Conservation (phyloP, 495 filamentous ascomycete genomes). For the Bacidia rubella region DNA sequence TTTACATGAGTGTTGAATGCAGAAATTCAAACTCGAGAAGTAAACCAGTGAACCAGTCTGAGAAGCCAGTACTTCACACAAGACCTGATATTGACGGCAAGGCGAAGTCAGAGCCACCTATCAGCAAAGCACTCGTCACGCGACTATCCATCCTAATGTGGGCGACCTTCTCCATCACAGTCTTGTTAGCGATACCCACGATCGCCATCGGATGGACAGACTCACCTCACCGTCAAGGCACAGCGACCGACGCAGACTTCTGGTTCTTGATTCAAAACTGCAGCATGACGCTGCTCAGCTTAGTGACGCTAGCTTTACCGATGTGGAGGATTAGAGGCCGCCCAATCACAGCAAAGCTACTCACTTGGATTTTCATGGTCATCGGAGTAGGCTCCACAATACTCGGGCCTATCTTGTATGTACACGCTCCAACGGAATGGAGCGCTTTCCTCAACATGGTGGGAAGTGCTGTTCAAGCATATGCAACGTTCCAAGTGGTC, state of each 20-base stretch:
- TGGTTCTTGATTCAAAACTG: slow-evolving; percentile 8
- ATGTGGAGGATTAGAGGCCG: not conserved
- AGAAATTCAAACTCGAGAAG: too few relatives aligned
- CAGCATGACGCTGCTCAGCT: not conserved
- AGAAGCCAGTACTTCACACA: too few relatives aligned
- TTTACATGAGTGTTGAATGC: too few relatives aligned
- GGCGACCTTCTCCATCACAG: not conserved
- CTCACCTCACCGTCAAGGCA: slow-evolving; percentile 3
- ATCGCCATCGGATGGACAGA: slow-evolving; percentile 5
- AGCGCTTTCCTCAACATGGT: slow-evolving; percentile 4
- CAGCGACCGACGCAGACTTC: slow-evolving; percentile 7
- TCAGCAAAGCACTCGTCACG: not conserved
- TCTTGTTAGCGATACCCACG: slow-evolving; percentile 1
- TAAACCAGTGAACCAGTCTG: too few relatives aligned
- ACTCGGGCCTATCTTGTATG: not conserved
- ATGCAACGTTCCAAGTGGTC: slow-evolving; percentile 5
- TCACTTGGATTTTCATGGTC: not conserved
- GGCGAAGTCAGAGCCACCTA: too few relatives aligned
- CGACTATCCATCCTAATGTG: not conserved
- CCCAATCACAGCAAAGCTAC: not conserved
- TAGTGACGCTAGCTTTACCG: slow-evolving; percentile 1
- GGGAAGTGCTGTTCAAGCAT: slow-evolving; percentile 2
- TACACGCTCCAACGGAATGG: slow-evolving; percentile 8
- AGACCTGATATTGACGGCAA: too few relatives aligned
- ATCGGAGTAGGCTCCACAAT: not conserved